Percentiles rank a stretch among this genome's conserved stretches.
These are phyloP conservation scores for Ophiosphaerella herpotricha DNA, from an alignment of 2,329 filamentous ascomycete species.

Conservation along the genomic window DNA sequence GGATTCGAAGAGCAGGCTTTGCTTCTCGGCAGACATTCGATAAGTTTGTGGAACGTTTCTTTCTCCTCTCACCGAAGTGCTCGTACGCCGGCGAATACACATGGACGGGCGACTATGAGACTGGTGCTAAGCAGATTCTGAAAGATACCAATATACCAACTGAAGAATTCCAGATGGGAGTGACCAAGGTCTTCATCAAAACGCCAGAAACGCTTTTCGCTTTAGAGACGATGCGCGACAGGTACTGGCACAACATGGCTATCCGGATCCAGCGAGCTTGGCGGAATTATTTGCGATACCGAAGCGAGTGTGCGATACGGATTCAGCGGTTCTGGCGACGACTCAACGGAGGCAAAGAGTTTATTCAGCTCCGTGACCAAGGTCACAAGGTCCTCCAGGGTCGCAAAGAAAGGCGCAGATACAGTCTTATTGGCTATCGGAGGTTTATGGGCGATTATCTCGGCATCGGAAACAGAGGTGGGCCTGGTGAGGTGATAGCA, in stretches of 20 bases:
- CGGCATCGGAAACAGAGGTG: slow-evolving; percentile 78
- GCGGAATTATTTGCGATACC: slow-evolving; percentile 92
- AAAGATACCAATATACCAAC: slow-evolving; percentile 94
- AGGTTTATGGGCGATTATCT: slow-evolving; percentile 95
- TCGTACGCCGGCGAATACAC: slow-evolving; percentile 98
- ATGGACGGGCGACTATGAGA: slow-evolving; percentile 86
- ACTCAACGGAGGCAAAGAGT: slow-evolving; percentile 87
- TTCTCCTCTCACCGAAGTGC: slow-evolving; percentile 88
- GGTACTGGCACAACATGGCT: slow-evolving; percentile 99
- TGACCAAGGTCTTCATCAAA: slow-evolving; percentile 97
- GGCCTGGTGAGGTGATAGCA: slow-evolving; percentile 80
- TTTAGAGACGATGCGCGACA: slow-evolving; percentile 94
- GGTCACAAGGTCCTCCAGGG: slow-evolving; percentile 81
- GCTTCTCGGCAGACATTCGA: slow-evolving; percentile 97
- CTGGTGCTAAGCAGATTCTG: slow-evolving; percentile 87
- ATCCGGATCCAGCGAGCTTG: slow-evolving; percentile 96
- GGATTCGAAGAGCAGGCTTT: slow-evolving; percentile 93
- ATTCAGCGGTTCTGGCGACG: slow-evolving; percentile 97
- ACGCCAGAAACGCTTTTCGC: slow-evolving; percentile 96
- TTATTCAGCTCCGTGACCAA: slow-evolving; percentile 83
- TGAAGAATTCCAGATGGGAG: slow-evolving; percentile 96
- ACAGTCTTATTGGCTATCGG: slow-evolving; percentile 87
- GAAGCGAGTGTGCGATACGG: slow-evolving; percentile 86
- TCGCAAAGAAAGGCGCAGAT: slow-evolving; percentile 87
- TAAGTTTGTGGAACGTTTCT: slow-evolving; percentile 97